Conservation (phyloP, 148 eudicot genomes). For the Rhododendron griersonianum region DNA sequence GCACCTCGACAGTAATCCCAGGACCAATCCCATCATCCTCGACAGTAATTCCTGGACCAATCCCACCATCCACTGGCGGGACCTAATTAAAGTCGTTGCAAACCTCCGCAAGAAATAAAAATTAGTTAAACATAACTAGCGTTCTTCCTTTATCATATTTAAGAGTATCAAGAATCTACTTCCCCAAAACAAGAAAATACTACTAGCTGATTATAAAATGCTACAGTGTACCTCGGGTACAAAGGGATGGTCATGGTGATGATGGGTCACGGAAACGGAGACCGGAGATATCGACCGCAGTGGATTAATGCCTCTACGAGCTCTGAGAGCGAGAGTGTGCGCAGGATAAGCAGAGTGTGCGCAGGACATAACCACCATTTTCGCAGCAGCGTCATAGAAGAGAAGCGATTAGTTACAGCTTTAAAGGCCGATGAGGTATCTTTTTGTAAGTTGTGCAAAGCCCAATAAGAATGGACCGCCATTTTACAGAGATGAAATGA, state of each 20-base stretch:
- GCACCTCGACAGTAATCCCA: too few relatives aligned
- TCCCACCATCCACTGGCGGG: background rate
- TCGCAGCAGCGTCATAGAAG: background rate
- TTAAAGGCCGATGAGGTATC: background rate
- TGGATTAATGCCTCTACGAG: conserved; percentile 15
- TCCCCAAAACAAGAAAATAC: background rate
- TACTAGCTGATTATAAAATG: background rate
- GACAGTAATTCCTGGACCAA: too few relatives aligned
- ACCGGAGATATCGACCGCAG: conserved; percentile 20
- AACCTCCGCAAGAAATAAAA: too few relatives aligned
- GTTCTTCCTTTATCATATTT: too few relatives aligned
- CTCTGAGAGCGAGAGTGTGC: conserved; percentile 9
- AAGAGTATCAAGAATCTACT: background rate
- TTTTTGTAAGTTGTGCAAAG: background rate
- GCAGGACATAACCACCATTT: conserved; percentile 28
- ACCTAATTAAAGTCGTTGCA: background rate
- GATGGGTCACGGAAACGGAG: conserved; percentile 14
- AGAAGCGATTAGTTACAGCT: background rate
- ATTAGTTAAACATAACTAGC: too few relatives aligned
- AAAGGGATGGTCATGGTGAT: conserved; percentile 36
- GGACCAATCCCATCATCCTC: too few relatives aligned
- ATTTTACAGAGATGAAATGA: background rate
- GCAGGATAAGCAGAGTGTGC: conserved; percentile 29
- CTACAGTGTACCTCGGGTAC: conserved; percentile 52
- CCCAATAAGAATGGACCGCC: background rate